phyloP scores from a whole-genome alignment of 345 rosid species.

The Eucalyptus sp. region DNA sequence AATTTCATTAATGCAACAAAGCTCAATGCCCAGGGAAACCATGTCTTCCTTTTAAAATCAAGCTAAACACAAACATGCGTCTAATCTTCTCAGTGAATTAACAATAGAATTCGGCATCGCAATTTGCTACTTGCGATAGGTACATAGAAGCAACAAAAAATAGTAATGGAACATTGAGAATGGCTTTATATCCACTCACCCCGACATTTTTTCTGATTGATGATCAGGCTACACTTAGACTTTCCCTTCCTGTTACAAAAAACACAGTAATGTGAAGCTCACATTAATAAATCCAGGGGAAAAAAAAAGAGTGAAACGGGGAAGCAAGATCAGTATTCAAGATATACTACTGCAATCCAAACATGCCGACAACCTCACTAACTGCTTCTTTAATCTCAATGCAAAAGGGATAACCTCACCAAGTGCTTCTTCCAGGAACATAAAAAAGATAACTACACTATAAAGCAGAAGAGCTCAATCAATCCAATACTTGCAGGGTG shows the following conservation, averaged over 20 bases:
- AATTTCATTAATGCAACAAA: background rate
- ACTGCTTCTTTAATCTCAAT: background rate
- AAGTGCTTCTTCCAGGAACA: background rate
- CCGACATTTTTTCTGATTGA: background rate
- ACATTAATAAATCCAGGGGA: background rate
- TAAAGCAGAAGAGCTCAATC: background rate
- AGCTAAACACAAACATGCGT: background rate
- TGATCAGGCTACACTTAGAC: background rate
- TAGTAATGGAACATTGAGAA: background rate
- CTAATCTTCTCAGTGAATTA: background rate
- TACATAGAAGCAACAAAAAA: background rate
- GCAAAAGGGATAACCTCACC: background rate
- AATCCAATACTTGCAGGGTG: background rate
- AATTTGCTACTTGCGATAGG: background rate
- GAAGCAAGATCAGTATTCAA: background rate
- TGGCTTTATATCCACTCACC: background rate
- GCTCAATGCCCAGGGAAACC: background rate
- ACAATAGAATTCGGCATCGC: background rate
- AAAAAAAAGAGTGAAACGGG: background rate
- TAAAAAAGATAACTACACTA: background rate
- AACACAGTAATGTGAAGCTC: background rate
- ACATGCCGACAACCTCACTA: background rate
- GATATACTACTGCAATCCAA: background rate
- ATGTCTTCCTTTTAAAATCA: background rate
- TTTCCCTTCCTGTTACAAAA: background rate